phyloP scores from a whole-genome alignment of 345 rosid genomes.

The Corchorus capsularis region DNA sequence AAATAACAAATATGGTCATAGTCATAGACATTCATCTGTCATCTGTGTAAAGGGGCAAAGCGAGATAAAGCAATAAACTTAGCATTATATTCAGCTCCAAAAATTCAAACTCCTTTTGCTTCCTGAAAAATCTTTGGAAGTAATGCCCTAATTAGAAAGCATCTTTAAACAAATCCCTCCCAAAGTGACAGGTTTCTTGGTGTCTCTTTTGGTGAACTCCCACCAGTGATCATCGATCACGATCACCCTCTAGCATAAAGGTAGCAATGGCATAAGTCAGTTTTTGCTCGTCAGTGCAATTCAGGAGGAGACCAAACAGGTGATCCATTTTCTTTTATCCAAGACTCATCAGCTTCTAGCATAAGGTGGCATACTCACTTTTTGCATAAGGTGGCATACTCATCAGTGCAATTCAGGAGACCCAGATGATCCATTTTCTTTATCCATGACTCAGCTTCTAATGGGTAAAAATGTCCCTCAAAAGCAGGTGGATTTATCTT shows the following conservation, averaged over 20 bases:
- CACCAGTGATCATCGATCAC: not conserved
- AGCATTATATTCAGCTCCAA: not conserved
- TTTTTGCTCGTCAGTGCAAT: not conserved
- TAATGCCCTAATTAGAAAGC: not conserved
- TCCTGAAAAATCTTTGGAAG: not conserved
- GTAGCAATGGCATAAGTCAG: not conserved
- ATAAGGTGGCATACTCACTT: no score
- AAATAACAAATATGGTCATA: no score
- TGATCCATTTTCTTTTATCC: not conserved
- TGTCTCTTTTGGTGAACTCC: no score
- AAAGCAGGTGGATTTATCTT: not conserved
- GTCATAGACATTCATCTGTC: not conserved
- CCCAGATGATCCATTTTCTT: not conserved
- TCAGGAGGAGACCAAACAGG: not conserved
- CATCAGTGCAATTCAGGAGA: not conserved
- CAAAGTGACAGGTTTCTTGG: not conserved
- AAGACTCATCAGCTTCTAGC: not conserved
- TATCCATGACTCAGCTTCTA: not conserved
- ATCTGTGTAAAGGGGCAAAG: not conserved
- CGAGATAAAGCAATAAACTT: not conserved
- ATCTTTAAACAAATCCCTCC: not conserved
- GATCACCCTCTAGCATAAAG: not conserved
- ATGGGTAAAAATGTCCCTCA: not conserved
- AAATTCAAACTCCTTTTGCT: not conserved
- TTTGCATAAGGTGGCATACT: not conserved